phyloP scores from a whole-genome alignment of 352 stramenopile genomes.

The Globisporangium irregulare region DNA sequence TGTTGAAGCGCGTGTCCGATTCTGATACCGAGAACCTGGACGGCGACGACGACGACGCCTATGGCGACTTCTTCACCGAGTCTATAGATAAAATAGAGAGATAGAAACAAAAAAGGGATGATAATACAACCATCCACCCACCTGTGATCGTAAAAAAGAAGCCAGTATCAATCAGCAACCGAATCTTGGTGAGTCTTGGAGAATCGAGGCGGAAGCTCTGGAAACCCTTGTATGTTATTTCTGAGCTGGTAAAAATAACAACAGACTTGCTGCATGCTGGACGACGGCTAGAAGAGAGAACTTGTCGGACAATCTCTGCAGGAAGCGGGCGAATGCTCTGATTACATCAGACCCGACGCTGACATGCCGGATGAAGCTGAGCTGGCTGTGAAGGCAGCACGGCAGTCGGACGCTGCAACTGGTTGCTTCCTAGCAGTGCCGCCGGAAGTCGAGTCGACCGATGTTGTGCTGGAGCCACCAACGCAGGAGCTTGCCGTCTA shows the following conservation, averaged over 20 bases:
- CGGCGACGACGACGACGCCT: conserved; percentile 23
- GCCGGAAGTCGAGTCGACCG: conserved; percentile 14
- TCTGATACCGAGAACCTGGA: conserved; percentile 10
- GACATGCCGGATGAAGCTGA: conserved; percentile 10
- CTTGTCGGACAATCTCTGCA: conserved; percentile 3
- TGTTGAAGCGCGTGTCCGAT: conserved; percentile 21
- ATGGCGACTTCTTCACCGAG: conserved; percentile 21
- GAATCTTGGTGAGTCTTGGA: not conserved
- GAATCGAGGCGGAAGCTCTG: not conserved
- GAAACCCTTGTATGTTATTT: not conserved
- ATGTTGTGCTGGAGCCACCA: conserved; percentile 28
- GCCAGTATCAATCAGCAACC: not conserved
- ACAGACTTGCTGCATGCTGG: not conserved
- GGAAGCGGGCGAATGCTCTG: conserved; percentile 6
- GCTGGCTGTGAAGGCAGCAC: not conserved
- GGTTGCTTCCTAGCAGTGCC: not conserved
- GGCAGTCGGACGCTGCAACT: not conserved
- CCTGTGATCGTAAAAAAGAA: conserved; percentile 11
- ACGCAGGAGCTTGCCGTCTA: conserved; percentile 36
- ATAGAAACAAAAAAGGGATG: not conserved
- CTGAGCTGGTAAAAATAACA: conserved; percentile 15
- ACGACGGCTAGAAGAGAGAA: not conserved
- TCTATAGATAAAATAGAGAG: conserved; percentile 30
- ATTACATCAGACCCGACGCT: conserved; percentile 3
- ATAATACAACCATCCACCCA: conserved; percentile 6